A percentile compares a stretch with the other conserved stretches of the same genome.
phyloP scores from a whole-genome alignment of 805 yeast genomes.

The Komagataella pseudopastoris region DNA sequence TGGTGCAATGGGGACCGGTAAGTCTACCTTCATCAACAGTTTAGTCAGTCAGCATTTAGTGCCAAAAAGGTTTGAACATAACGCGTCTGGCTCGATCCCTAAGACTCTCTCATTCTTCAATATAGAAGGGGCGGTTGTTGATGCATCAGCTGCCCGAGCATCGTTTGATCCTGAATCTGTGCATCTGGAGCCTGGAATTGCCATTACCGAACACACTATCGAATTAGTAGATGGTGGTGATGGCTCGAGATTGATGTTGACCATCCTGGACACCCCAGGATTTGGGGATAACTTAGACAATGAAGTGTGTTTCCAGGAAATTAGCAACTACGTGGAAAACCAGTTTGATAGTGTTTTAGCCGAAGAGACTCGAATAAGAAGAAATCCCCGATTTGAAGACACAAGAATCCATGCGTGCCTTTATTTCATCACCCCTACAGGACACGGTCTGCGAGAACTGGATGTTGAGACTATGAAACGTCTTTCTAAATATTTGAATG shows the following conservation, averaged over 20 bases:
- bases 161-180: conserved; percentile 46
- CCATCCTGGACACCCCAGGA: conserved; percentile 47
- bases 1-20: conserved; percentile 69
- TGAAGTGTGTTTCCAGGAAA: conserved; percentile 51
- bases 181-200: conserved; percentile 59
- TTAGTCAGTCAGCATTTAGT: conserved; percentile 48
- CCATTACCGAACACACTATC: conserved; percentile 52
- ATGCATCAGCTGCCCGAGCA: conserved; percentile 34
- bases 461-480: conserved; percentile 63
- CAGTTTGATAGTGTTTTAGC: conserved; percentile 70
- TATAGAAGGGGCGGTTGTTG: conserved; percentile 33
- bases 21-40: conserved; percentile 62
- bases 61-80: conserved; percentile 36
- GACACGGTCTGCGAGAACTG: conserved; percentile 66
- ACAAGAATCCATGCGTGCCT: conserved; percentile 63
- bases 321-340: conserved; percentile 54
- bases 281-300: conserved; percentile 49
- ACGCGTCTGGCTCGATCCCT: conserved; percentile 15
- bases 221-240: conserved; percentile 53
- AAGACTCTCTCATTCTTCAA: conserved; percentile 48
- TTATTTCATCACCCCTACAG: conserved; percentile 62
- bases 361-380: conserved; percentile 75
- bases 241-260: conserved; percentile 32
- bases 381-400: conserved; percentile 76
- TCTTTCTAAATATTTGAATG: conserved; percentile 58